Base-by-base conservation (phyloP, 208 protist genomes). In the Trypanosoma cruzi region DNA sequence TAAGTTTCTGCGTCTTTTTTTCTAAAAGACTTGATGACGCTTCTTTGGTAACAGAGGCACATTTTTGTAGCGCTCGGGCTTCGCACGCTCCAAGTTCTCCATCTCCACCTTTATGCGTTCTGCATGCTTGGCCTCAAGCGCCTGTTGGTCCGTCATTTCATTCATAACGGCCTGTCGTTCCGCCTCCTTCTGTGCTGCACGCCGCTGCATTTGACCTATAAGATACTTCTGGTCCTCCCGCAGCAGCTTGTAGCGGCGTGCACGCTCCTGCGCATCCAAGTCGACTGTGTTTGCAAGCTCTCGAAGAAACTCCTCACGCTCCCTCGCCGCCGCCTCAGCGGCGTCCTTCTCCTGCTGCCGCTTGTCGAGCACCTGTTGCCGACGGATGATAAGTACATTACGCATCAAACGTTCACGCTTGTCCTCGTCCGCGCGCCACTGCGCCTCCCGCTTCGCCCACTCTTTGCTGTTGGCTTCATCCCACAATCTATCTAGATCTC, bases 341-440 rank as follows among this genome's bases (percentile, higher is more conserved):
- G 84, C 80, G 16, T 84, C 81, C 26, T 69, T 16, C 28, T 79
- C 75, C 65, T 76, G 53, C 52, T 81, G 70, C 3, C 88, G 79
- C 68, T 86, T 89, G 60, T 93, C 86, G 6, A 89, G 66, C 28
- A 96, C 86, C 78, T 96, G 90, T 66, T 94, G 80, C 0, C 88
- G 83, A 42, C 90, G 90, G 2, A 73, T 79, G 29, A 87, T 85
- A 42, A 96, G 79, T 29, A 96, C 80, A 62, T 76, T 92, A 58
- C 82, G 85, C 26, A 94, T 61, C 0, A 94, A 73, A 13, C 63
- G 32, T 40, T 94, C 76, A 13, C 90, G 87, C 71, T 77, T 80
- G 13, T 76, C 62, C 75, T 86, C 76, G 2, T 94, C 84, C 18
- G 81, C 81, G 18, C 75, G 55, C 88, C 90, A 96, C 53, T 80